Conservation (phyloP, 768 basidiomycete genomes). For the Tulasnella calospora region DNA sequence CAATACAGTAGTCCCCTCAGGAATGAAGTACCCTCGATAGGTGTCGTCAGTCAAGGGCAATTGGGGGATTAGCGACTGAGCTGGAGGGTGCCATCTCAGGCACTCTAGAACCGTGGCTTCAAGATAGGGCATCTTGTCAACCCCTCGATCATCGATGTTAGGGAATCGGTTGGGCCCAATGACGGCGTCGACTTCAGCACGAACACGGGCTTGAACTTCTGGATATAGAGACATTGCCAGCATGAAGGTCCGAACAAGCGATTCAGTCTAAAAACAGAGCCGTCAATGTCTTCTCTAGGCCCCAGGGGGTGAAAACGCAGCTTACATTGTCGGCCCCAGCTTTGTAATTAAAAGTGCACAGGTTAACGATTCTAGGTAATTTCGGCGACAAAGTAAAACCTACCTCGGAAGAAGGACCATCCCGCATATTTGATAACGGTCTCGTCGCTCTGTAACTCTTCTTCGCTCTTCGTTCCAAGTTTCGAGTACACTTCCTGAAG, state of each 20-base stretch:
- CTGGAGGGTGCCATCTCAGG: constrained; percentile 33
- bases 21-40: constrained; percentile 23
- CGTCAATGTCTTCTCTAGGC: background rate
- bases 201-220: constrained; percentile 32
- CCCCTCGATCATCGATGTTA: constrained; percentile 35
- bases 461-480: background rate
- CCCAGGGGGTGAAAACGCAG: too few relatives aligned
- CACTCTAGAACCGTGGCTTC: constrained; percentile 41
- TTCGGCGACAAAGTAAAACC: background rate
- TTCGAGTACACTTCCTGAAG: constrained; percentile 18
- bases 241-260: background rate
- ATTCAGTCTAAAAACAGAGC: background rate
- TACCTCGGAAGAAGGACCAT: background rate
- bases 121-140: constrained; percentile 38
- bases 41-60: constrained; percentile 14
- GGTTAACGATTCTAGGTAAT: background rate
- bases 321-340: background rate
- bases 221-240: constrained; percentile 10
- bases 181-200: constrained; percentile 41
- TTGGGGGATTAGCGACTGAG: background rate
- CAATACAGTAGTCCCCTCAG: constrained; percentile 9
- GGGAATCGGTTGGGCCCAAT: constrained; percentile 38
- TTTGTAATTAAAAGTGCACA: background rate
- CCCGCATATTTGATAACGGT: background rate
- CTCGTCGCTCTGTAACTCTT: background rate